These are phyloP conservation scores for Abrus pulchellus DNA, from an alignment of 306 rosid species.

Conservation along the genomic window DNA sequence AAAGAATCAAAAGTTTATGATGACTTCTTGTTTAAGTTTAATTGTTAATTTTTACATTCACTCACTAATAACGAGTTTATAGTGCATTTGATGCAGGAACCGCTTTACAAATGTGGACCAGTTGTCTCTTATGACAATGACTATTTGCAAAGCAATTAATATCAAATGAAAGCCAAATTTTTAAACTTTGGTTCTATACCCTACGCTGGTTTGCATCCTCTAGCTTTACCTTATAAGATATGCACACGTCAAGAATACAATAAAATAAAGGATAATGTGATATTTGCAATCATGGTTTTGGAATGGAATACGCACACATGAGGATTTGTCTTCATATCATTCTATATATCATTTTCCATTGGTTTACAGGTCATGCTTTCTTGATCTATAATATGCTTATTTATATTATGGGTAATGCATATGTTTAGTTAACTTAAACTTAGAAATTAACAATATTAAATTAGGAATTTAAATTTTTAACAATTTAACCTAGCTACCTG, in stretches of 20 bases:
- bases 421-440: background rate
- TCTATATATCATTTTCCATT: background rate
- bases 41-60: background rate
- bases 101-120: conserved; percentile 6
- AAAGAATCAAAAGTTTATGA: conserved; percentile 22
- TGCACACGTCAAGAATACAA: background rate
- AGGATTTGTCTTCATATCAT: background rate
- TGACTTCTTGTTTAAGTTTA: background rate
- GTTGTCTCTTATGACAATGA: conserved; percentile 26
- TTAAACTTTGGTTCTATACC: background rate
- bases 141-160: background rate
- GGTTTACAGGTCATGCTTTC: background rate
- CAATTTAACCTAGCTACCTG: background rate
- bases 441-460: no score
- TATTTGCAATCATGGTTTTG: background rate
- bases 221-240: conserved; percentile 15
- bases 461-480: background rate
- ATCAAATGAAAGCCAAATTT: background rate
- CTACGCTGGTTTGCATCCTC: background rate
- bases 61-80: background rate
- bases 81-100: background rate
- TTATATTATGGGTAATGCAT: background rate
- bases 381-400: background rate
- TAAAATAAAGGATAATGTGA: background rate
- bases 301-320: background rate